Conservation (phyloP, 768 basidiomycete species). For the Mycena kentingensis region DNA sequence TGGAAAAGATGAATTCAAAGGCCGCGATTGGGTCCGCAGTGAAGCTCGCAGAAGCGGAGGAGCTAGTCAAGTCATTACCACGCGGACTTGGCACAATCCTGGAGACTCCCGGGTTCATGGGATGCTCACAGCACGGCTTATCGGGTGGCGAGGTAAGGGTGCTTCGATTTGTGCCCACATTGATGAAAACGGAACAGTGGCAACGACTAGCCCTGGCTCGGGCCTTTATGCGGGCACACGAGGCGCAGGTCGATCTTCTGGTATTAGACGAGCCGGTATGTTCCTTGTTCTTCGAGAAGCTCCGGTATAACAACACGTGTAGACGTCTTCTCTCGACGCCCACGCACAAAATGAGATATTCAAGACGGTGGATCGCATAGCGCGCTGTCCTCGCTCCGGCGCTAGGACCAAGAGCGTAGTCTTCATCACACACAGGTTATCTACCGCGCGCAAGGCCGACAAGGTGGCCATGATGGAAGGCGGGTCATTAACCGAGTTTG, state of each 20-base stretch:
- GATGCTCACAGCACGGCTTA: slow-evolving; percentile 63
- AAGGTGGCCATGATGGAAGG: slow-evolving; percentile 87
- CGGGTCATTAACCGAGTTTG: slow-evolving; percentile 76
- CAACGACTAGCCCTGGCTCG: slow-evolving; percentile 84
- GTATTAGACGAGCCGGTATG: slow-evolving; percentile 85
- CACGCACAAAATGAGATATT: slow-evolving; percentile 81
- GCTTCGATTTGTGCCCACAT: background rate
- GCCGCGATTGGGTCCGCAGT: slow-evolving; percentile 66
- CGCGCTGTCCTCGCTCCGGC: slow-evolving; percentile 53
- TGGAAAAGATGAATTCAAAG: slow-evolving; percentile 60
- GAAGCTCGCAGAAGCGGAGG: slow-evolving; percentile 68
- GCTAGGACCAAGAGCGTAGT: slow-evolving; percentile 70
- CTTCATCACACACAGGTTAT: slow-evolving; percentile 82
- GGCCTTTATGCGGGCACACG: slow-evolving; percentile 81
- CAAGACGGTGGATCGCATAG: slow-evolving; percentile 69
- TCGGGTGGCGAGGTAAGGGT: slow-evolving; percentile 80
- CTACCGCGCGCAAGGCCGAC: slow-evolving; percentile 80
- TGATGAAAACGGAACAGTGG: slow-evolving; percentile 54
- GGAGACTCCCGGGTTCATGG: slow-evolving; percentile 60
- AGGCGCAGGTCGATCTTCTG: slow-evolving; percentile 74
- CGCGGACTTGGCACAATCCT: slow-evolving; percentile 74
- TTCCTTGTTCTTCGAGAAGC: slow-evolving; percentile 3
- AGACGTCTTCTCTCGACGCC: slow-evolving; percentile 82
- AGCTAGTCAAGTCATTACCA: slow-evolving; percentile 65
- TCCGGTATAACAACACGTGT: slow-evolving; percentile 4